Conservation (phyloP, 1,139 yeast genomes). For the Waltiozyma sp. region DNA sequence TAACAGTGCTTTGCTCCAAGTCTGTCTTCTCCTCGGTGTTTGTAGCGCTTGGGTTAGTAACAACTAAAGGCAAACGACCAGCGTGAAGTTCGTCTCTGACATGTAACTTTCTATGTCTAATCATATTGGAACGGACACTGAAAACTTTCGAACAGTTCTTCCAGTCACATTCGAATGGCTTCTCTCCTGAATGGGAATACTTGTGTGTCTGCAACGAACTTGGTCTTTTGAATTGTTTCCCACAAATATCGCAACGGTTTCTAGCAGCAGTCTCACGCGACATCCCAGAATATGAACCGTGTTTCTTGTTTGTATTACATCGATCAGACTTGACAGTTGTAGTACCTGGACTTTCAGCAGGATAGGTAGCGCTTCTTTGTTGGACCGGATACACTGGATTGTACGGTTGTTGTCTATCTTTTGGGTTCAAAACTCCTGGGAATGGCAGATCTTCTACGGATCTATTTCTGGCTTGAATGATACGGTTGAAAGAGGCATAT, state of each 20-base stretch:
- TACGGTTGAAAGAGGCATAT: neutral
- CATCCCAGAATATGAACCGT: neutral
- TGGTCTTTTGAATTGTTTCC: neutral
- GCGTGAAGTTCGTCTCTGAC: neutral
- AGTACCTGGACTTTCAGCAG: neutral
- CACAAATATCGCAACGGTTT: neutral
- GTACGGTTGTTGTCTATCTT: neutral
- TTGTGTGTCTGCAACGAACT: neutral
- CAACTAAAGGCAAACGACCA: neutral
- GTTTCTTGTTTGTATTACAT: neutral
- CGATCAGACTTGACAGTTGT: too few relatives aligned
- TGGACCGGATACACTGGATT: neutral
- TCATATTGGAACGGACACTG: neutral
- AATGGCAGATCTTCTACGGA: neutral
- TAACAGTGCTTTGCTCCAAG: too few relatives aligned
- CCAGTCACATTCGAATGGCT: neutral
- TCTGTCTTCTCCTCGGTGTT: neutral
- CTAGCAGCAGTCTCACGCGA: neutral
- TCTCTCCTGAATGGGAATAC: neutral
- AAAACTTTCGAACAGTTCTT: neutral
- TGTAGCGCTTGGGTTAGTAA: neutral
- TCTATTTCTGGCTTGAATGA: neutral
- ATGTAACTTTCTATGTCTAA: neutral
- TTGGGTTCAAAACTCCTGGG: neutral
- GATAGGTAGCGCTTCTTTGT: neutral